Percentiles rank a stretch among this genome's conserved stretches.
These are phyloP conservation scores for Colletotrichum orchidophilum DNA, from an alignment of 2,329 filamentous ascomycete genomes.

Conservation along the genomic window DNA sequence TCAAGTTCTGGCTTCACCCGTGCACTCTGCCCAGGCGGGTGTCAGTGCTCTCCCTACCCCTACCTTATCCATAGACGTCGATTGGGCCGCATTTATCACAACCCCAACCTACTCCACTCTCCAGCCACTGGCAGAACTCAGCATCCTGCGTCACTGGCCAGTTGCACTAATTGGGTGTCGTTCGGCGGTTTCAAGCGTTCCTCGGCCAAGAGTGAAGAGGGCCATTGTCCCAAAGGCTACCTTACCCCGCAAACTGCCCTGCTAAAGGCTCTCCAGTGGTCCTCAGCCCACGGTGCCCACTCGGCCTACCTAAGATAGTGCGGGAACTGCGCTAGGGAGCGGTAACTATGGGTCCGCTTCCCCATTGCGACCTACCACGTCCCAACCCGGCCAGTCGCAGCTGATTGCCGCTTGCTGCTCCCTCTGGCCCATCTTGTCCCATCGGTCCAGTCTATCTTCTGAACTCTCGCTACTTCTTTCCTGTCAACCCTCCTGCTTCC, in stretches of 20 bases:
- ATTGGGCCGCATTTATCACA: neutral
- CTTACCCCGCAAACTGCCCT: constrained; percentile 31
- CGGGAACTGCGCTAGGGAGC: constrained; percentile 19
- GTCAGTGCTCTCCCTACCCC: neutral
- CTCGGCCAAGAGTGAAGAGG: neutral
- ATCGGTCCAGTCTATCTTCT: neutral
- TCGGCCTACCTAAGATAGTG: neutral
- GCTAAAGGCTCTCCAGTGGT: constrained; percentile 5
- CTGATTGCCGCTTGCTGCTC: constrained; percentile 27
- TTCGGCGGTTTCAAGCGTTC: constrained; percentile 29
- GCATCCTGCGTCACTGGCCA: constrained; percentile 3
- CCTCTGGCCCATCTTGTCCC: constrained; percentile 21
- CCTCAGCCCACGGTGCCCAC: neutral
- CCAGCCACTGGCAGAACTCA: neutral
- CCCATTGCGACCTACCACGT: neutral
- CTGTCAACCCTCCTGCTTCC: neutral
- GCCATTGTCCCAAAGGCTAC: constrained; percentile 5
- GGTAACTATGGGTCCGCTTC: constrained; percentile 13
- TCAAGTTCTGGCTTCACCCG: neutral
- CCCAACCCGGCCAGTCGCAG: constrained; percentile 24
- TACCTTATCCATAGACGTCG: neutral
- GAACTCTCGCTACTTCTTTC: constrained; percentile 3
- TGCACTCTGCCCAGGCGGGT: neutral
- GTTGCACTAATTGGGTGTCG: constrained; percentile 4
- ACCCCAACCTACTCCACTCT: neutral